Evolutionary conservation across 2,329 filamentous ascomycete genomes (phyloP), one percentile per base, ranked within the genome.

Genomic region (Stagonosporopsis tanaceti): DNA sequence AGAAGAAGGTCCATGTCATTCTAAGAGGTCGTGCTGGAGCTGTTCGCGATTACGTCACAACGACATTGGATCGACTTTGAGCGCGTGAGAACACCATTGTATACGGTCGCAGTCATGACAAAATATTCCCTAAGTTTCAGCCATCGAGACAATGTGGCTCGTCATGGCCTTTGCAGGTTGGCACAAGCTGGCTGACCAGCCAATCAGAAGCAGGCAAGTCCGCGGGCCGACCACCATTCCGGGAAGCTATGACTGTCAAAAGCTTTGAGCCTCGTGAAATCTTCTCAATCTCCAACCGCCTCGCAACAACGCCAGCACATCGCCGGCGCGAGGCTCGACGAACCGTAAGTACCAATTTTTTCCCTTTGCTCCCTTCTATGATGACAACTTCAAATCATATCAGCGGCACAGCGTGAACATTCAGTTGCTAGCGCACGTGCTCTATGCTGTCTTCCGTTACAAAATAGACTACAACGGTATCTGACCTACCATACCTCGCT

Each of bases 391-490:
- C 47, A 50, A 53, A 53, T 55, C 47, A 59, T 55, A 59, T 59
- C 42, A 59, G 57, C 51, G 47, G 51, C 47, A 48, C 57, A 47
- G 57, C 47, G 57, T 54, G 52, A 59, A 55, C 57, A 59, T 59
- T 59, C 57, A 59, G 42, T 59, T 59, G 57, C 57, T 59, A 55
- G 57, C 51, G 57, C 39, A 40, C 30, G 52, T 59, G 57, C 57
- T 59, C 57, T 59, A 54, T 59, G 57, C 51, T 59, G 57, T 55
- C 52, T 55, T 59, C 57, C 51, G 52, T 59, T 59, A 55, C 52
- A 59, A 57, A 55, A 59, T 59, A 59, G 57, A 59, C 57, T 59
- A 59, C 57, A 56, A 59, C 57, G 57, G 57, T 59, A 59, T 59
- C 57, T 59, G 57, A 59, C 53, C 51, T 41, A 53, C 17, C 27